phyloP scores from a whole-genome alignment of 2,329 filamentous ascomycete species.

The Alternaria ventricosa region DNA sequence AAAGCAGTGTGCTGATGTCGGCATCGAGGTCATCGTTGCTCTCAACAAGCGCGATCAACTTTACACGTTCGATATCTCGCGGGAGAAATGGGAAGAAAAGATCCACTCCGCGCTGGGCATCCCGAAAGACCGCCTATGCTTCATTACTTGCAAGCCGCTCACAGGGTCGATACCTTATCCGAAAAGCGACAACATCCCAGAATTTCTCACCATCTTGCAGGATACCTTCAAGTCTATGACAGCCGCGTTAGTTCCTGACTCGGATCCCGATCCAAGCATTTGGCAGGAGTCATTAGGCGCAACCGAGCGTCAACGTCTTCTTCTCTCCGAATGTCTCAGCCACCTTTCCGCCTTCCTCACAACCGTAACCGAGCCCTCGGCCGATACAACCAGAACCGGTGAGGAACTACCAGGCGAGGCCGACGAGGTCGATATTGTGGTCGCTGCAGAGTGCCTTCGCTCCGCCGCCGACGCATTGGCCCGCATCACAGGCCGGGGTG shows the following conservation, averaged over 20 bases:
- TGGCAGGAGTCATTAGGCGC: slow-evolving; percentile 88
- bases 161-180: slow-evolving; percentile 27
- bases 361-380: slow-evolving; percentile 54
- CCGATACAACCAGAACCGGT: slow-evolving; percentile 2
- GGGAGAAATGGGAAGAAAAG: slow-evolving; percentile 27
- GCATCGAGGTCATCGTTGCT: slow-evolving; percentile 63
- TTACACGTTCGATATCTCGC: slow-evolving; percentile 35
- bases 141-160: slow-evolving; percentile 76
- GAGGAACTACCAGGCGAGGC: slow-evolving; percentile 5
- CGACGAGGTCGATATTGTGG: slow-evolving; percentile 77
- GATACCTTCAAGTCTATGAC: slow-evolving; percentile 74
- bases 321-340: slow-evolving; percentile 74
- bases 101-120: slow-evolving; percentile 32
- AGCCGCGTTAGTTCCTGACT: slow-evolving; percentile 52
- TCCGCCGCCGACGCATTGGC: slow-evolving; percentile 57
- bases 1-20: slow-evolving; percentile 55
- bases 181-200: slow-evolving; percentile 71
- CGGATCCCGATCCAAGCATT: slow-evolving; percentile 65
- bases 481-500: slow-evolving; percentile 84
- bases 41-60: slow-evolving; percentile 68
- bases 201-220: slow-evolving; percentile 72
- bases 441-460: slow-evolving; percentile 87
- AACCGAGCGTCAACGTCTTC: slow-evolving; percentile 84
- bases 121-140: slow-evolving; percentile 56
- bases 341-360: slow-evolving; percentile 77